Evolutionary conservation across 805 yeast species (phyloP).

Genomic region (Yarrowia porcina): DNA sequence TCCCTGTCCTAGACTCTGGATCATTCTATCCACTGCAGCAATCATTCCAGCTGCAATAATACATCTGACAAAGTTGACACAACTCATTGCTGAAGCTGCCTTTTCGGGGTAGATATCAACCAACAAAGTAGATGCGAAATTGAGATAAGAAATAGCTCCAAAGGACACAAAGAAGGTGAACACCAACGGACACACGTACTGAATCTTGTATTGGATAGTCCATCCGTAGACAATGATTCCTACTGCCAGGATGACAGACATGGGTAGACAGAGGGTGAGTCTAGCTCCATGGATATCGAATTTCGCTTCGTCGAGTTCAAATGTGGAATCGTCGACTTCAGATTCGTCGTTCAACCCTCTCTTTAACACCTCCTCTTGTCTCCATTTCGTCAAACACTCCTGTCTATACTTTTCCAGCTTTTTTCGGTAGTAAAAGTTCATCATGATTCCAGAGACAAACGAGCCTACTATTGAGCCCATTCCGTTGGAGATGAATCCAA

Average conservation of each 20-base stretch:
- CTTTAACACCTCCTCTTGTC: conserved; percentile 29
- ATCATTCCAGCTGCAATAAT: conserved; percentile 66
- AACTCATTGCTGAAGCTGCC: conserved; percentile 71
- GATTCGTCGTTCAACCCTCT: not conserved
- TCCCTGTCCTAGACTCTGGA: conserved; percentile 55
- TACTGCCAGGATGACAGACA: conserved; percentile 43
- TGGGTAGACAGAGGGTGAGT: conserved; percentile 45
- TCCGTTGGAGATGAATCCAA: conserved; percentile 73
- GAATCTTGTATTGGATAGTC: conserved; percentile 53
- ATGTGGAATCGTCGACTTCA: not conserved
- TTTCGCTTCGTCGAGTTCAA: conserved; percentile 37
- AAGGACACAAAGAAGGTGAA: conserved; percentile 55
- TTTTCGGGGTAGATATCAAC: conserved; percentile 73
- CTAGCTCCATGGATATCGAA: conserved; percentile 58
- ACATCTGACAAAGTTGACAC: conserved; percentile 71
- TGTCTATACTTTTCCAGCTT: conserved; percentile 29
- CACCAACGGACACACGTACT: conserved; percentile 55
- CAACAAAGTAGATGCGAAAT: conserved; percentile 50
- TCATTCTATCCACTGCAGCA: conserved; percentile 65
- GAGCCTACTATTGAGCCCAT: conserved; percentile 61
- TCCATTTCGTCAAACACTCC: conserved; percentile 25
- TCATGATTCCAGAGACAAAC: conserved; percentile 51
- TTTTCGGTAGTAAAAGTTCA: conserved; percentile 50
- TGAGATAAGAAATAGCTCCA: conserved; percentile 47
- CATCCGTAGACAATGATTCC: conserved; percentile 64